Conservation (phyloP, 768 basidiomycete genomes). For the Russula foetens region DNA sequence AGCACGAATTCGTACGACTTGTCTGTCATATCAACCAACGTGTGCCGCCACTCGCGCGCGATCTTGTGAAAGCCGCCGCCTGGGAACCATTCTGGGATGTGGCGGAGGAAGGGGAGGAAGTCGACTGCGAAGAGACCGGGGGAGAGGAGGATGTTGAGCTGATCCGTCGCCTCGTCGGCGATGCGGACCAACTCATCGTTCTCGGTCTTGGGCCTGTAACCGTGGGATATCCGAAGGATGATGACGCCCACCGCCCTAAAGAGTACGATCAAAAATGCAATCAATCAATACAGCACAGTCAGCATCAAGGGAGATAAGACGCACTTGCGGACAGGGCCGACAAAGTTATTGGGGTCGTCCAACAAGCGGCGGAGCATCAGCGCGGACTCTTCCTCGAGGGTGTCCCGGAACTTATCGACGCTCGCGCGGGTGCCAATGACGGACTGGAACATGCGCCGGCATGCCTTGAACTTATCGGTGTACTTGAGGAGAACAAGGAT, state of each 20-base stretch:
- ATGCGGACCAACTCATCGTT: conserved; percentile 20
- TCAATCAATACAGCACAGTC: neutral
- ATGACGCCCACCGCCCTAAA: conserved; percentile 17
- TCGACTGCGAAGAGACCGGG: conserved; percentile 21
- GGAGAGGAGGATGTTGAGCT: conserved; percentile 11
- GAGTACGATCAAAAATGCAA: neutral
- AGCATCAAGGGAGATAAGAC: neutral
- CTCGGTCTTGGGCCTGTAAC: conserved; percentile 16
- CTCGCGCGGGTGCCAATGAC: conserved; percentile 17
- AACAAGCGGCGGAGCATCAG: conserved; percentile 16
- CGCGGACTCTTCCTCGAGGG: conserved; percentile 17
- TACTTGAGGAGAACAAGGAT: conserved; percentile 21
- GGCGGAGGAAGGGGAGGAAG: conserved; percentile 21
- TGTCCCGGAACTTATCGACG: conserved; percentile 17
- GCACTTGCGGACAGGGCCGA: conserved; percentile 20
- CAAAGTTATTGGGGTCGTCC: conserved; percentile 15
- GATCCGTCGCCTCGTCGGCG: conserved; percentile 22
- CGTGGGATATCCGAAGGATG: conserved; percentile 20
- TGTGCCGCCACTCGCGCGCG: conserved; percentile 20
- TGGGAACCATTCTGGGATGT: conserved; percentile 23
- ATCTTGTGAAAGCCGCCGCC: conserved; percentile 22
- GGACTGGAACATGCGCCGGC: conserved; percentile 18
- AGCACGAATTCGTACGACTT: conserved; percentile 16
- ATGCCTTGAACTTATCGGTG: conserved; percentile 19
- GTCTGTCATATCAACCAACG: conserved; percentile 14